Evolutionary conservation across 129 eudicot species (phyloP).

Genomic region (Lactuca saligna): DNA sequence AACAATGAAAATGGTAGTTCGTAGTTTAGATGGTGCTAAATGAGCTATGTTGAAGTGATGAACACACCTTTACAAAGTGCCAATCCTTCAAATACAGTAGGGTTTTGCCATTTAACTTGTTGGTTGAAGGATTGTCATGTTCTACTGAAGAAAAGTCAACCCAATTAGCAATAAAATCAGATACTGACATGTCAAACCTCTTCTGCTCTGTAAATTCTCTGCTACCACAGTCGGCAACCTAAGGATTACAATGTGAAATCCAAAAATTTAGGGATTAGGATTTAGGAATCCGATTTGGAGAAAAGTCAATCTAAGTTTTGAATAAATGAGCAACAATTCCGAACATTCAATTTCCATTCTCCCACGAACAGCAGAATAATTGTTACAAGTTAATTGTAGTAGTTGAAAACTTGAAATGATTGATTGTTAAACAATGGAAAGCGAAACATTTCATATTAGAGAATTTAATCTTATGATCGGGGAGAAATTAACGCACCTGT

Average conservation of each 20-base stretch:
- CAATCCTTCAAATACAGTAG: slow-evolving; percentile 88
- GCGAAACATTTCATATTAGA: neutral
- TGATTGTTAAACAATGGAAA: neutral
- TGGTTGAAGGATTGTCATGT: slow-evolving; percentile 2
- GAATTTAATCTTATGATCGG: neutral
- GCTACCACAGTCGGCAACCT: slow-evolving; percentile 89
- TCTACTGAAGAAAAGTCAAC: slow-evolving; percentile 24
- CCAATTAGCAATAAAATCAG: slow-evolving; percentile 70
- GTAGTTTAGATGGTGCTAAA: slow-evolving; percentile 6
- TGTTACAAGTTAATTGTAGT: neutral
- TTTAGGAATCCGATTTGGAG: too few relatives aligned
- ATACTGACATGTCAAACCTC: slow-evolving; percentile 74
- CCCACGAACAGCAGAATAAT: neutral
- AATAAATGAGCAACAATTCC: neutral
- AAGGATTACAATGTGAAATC: slow-evolving; percentile 18
- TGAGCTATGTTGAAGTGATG: neutral
- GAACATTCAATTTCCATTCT: neutral
- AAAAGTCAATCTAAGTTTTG: neutral
- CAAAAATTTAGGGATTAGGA: neutral
- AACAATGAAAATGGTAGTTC: neutral
- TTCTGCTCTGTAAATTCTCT: slow-evolving; percentile 79
- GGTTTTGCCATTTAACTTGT: slow-evolving; percentile 25
- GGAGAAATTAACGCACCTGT: slow-evolving; percentile 50
- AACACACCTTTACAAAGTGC: slow-evolving; percentile 94
- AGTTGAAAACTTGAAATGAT: too few relatives aligned